Base-by-base conservation (phyloP, 2,329 filamentous ascomycete genomes). In the Scedosporium boydii region DNA sequence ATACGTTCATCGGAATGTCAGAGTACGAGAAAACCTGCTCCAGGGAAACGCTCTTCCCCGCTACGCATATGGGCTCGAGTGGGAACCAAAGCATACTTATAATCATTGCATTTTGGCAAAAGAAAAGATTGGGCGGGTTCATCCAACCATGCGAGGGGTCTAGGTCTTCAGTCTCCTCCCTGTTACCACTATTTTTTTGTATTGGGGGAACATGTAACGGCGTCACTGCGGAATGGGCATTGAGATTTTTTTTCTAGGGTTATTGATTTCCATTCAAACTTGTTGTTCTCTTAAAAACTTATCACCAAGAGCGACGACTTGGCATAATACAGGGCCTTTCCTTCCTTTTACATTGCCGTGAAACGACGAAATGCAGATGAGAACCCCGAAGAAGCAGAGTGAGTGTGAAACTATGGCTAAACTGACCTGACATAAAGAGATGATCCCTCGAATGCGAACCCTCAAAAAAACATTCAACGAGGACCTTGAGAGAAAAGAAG, bases 1-100 rank as follows among this genome's bases (percentile, higher is more conserved):
- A 77, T 62, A 29, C 23, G 0, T 9, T 62, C 9, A 53, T 27
- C 53, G 18, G 18, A 34, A 38, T 29, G 48, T 55, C 29, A 34
- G 29, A 34, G 6, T 34, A 34, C 9, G 29, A 10, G 29, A 34
- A 10, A 34, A 34, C 9, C 29, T 34, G 7, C 29, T 9, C 2
- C 29, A 7, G 29, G 7, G 29, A 34, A 34, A 9, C 6, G 29
- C 29, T 34, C 29, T 34, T 34, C 29, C 26, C 16, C 34, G 38
- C 34, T 42, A 18, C 42, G 29, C 29, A 34, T 34, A 34, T 34
- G 29, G 29, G 2, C 29, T 34, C 29, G 6, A 34, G 14, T 21
- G 44, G 18, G 10, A 48, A 21, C 44, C 16, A 48, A 48, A 48
- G 44, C 44, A 48, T 48, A 6, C 18, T 48, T 48, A n/a, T 21